Evolutionary conservation across 2,329 filamentous ascomycete genomes (phyloP).

Genomic region (Capronia epimyces): DNA sequence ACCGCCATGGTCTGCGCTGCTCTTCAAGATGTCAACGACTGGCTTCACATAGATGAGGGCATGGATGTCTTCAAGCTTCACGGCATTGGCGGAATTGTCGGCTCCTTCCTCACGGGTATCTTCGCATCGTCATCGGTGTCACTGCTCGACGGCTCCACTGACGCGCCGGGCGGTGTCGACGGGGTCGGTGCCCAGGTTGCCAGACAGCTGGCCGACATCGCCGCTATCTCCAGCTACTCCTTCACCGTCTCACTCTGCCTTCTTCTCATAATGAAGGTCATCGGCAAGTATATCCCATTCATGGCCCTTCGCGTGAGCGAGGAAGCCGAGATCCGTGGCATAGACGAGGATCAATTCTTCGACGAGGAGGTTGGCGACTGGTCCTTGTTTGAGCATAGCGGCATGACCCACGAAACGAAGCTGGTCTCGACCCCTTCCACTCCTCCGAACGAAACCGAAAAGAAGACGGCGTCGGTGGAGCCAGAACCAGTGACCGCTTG

Average conservation of each 20-base stretch:
- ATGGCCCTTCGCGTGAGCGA: slow-evolving; percentile 51
- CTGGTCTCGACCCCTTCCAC: neutral
- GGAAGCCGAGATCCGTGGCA: slow-evolving; percentile 50
- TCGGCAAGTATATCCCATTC: slow-evolving; percentile 43
- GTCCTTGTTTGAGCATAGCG: slow-evolving; percentile 33
- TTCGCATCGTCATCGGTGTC: slow-evolving; percentile 44
- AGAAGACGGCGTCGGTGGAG: neutral
- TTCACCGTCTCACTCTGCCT: slow-evolving; percentile 50
- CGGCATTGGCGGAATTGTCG: slow-evolving; percentile 48
- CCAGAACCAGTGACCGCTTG: neutral
- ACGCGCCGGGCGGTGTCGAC: slow-evolving; percentile 46
- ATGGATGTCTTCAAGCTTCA: slow-evolving; percentile 51
- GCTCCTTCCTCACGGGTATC: slow-evolving; percentile 53
- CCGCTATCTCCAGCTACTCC: slow-evolving; percentile 48
- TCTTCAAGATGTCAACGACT: slow-evolving; percentile 49
- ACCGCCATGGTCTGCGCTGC: slow-evolving; percentile 48
- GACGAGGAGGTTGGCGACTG: slow-evolving; percentile 54
- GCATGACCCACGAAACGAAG: neutral
- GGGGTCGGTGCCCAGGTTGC: slow-evolving; percentile 53
- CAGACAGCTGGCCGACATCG: slow-evolving; percentile 52
- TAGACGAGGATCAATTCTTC: slow-evolving; percentile 51
- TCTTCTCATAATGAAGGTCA: slow-evolving; percentile 46
- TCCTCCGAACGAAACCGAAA: neutral
- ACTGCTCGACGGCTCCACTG: slow-evolving; percentile 46
- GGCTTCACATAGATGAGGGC: slow-evolving; percentile 51